Conservation (phyloP, 148 eudicot genomes). For the Persicaria tinctoria region DNA sequence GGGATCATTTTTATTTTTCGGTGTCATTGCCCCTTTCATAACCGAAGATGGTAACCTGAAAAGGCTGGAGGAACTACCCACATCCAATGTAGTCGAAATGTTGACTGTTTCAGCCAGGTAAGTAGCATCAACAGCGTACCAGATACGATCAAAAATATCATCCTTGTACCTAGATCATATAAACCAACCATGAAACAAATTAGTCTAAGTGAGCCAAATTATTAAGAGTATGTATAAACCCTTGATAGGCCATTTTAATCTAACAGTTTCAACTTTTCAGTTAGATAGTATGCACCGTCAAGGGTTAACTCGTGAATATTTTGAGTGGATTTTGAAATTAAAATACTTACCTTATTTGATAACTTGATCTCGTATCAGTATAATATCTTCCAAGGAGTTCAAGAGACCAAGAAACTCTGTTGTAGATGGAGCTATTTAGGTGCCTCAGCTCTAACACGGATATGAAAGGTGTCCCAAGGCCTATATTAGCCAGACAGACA, state of each 20-base stretch:
- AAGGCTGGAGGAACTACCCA: not conserved
- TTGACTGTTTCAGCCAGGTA: not conserved
- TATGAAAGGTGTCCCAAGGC: slow-evolving; percentile 32
- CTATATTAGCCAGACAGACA: slow-evolving; percentile 30
- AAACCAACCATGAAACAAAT: not conserved
- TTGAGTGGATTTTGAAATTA: not conserved
- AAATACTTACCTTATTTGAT: not conserved
- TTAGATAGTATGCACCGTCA: too few species aligned
- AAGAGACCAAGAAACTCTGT: slow-evolving; percentile 15
- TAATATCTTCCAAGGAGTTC: slow-evolving; percentile 6
- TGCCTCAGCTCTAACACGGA: slow-evolving; percentile 32
- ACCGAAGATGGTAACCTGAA: slow-evolving; percentile 1
- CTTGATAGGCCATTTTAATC: too few species aligned
- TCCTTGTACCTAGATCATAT: slow-evolving; percentile 12
- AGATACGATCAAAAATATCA: slow-evolving; percentile 13
- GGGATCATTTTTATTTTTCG: not conserved
- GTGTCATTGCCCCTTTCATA: slow-evolving; percentile 6
- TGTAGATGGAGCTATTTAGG: slow-evolving; percentile 18
- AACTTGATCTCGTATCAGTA: not conserved
- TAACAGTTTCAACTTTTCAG: too few species aligned
- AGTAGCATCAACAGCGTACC: not conserved
- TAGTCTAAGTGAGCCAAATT: not conserved
- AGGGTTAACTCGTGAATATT: not conserved
- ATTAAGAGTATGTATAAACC: not conserved
- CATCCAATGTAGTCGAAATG: not conserved